Evolutionary conservation across 2,329 filamentous ascomycete species (phyloP).

Genomic region (Cercospora nicotianae): DNA sequence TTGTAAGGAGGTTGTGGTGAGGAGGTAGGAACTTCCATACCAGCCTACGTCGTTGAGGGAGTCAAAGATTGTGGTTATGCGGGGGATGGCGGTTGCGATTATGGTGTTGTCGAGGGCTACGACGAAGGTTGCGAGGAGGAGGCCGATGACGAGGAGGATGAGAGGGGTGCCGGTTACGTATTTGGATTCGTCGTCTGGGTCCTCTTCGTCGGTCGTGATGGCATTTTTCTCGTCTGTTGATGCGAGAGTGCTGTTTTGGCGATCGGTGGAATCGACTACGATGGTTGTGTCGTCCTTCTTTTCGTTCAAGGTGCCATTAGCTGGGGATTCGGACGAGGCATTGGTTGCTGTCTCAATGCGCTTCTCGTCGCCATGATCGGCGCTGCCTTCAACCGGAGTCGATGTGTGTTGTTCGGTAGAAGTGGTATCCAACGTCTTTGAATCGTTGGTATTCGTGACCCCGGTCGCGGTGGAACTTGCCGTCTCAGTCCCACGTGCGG

Average conservation of each 20-base stretch:
- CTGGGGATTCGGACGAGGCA: background rate
- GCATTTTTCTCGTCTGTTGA: background rate
- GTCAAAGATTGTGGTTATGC: constrained; percentile 52
- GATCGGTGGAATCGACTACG: background rate
- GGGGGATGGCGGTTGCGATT: constrained; percentile 41
- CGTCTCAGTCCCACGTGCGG: background rate
- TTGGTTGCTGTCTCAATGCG: background rate
- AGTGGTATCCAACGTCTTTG: background rate
- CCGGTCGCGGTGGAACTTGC: background rate
- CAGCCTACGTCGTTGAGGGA: constrained; percentile 50
- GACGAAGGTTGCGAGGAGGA: constrained; percentile 26
- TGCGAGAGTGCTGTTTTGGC: background rate
- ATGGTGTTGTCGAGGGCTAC: constrained; percentile 43
- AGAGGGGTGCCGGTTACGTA: constrained; percentile 34
- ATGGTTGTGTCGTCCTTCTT: background rate
- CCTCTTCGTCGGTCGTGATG: background rate
- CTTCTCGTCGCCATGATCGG: background rate
- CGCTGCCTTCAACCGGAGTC: background rate
- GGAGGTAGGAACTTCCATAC: constrained; percentile 50
- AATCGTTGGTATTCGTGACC: background rate
- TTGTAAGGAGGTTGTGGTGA: constrained; percentile 44
- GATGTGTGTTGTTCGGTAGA: background rate
- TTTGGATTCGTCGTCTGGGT: constrained; percentile 40
- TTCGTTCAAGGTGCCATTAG: background rate
- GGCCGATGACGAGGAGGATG: constrained; percentile 28